phyloP scores from a whole-genome alignment of 2,329 filamentous ascomycete species.

The Aspergillus novofumigatus region DNA sequence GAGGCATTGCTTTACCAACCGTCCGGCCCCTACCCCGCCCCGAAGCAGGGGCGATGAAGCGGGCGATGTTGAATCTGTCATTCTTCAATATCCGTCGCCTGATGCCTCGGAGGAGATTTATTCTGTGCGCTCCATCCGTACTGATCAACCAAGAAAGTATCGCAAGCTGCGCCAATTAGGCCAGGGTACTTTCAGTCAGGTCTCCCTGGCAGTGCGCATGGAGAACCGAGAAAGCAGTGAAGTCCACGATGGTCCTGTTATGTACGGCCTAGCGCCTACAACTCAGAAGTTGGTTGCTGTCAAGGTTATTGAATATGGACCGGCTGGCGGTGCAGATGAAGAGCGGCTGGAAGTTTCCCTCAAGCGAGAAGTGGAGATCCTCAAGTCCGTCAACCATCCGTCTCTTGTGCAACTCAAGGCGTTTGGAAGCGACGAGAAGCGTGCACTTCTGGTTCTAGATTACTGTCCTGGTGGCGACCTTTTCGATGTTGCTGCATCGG shows the following conservation, averaged over 20 bases:
- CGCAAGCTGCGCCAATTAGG: slow-evolving; percentile 75
- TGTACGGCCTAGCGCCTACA: slow-evolving; percentile 22
- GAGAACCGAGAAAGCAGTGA: slow-evolving; percentile 45
- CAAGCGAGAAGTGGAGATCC: slow-evolving; percentile 91
- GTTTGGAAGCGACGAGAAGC: slow-evolving; percentile 77
- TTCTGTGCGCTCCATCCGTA: slow-evolving; percentile 61
- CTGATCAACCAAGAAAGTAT: slow-evolving; percentile 71
- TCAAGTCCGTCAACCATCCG: slow-evolving; percentile 82
- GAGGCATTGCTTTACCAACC: slow-evolving; percentile 63
- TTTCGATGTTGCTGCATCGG: slow-evolving; percentile 81
- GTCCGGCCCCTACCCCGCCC: slow-evolving; percentile 73
- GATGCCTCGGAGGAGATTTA: slow-evolving; percentile 56
- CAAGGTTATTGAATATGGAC: slow-evolving; percentile 93
- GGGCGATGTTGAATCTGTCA: slow-evolving; percentile 40
- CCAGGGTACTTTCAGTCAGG: slow-evolving; percentile 92
- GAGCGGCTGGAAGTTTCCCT: slow-evolving; percentile 89
- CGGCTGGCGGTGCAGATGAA: slow-evolving; percentile 87
- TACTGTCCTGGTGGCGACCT: slow-evolving; percentile 94
- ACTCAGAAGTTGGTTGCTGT: slow-evolving; percentile 85
- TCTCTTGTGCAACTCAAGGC: slow-evolving; percentile 88
- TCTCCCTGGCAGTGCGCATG: slow-evolving; percentile 84
- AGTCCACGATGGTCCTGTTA: slow-evolving; percentile 3
- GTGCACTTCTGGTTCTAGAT: slow-evolving; percentile 79
- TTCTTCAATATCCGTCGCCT: slow-evolving; percentile 16
- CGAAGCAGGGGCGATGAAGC: slow-evolving; percentile 63